Conservation (phyloP, 371 early-diverging fungal species). For the Mortierella sp. region DNA sequence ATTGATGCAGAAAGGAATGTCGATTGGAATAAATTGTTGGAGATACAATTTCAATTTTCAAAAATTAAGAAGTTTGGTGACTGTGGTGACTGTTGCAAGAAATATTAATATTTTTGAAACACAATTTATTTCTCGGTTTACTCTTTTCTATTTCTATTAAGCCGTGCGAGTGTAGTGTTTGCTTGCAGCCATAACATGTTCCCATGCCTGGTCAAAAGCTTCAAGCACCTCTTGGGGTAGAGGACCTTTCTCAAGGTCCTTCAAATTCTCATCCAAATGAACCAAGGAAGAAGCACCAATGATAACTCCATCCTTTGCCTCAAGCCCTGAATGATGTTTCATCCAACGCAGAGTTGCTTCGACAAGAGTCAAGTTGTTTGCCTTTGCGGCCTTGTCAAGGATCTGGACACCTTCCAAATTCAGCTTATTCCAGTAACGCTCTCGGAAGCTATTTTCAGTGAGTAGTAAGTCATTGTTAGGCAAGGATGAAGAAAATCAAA, state of each 20-base stretch:
- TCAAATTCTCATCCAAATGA: constrained; percentile 63
- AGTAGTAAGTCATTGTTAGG: too few relatives aligned
- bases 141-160: too few relatives aligned
- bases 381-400: constrained; percentile 52
- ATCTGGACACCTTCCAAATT: constrained; percentile 65
- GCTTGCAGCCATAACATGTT: constrained; percentile 37
- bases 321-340: constrained; percentile 70
- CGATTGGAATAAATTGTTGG: neutral
- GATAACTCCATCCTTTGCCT: constrained; percentile 62
- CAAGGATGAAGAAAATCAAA: too few relatives aligned
- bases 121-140: too few relatives aligned
- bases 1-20: constrained; percentile 2
- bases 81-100: too few relatives aligned
- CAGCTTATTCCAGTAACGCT: constrained; percentile 67
- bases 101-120: too few relatives aligned
- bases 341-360: constrained; percentile 73
- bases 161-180: too few relatives aligned
- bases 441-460: constrained; percentile 57
- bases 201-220: constrained; percentile 68
- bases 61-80: too few relatives aligned
- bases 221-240: constrained; percentile 64
- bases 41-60: neutral
- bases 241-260: constrained; percentile 63
- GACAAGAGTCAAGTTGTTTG: constrained; percentile 57
- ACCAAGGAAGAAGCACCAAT: constrained; percentile 69